These are phyloP conservation scores for Drechmeria coniospora DNA, from an alignment of 2,329 filamentous ascomycete genomes.

Conservation along the genomic window DNA sequence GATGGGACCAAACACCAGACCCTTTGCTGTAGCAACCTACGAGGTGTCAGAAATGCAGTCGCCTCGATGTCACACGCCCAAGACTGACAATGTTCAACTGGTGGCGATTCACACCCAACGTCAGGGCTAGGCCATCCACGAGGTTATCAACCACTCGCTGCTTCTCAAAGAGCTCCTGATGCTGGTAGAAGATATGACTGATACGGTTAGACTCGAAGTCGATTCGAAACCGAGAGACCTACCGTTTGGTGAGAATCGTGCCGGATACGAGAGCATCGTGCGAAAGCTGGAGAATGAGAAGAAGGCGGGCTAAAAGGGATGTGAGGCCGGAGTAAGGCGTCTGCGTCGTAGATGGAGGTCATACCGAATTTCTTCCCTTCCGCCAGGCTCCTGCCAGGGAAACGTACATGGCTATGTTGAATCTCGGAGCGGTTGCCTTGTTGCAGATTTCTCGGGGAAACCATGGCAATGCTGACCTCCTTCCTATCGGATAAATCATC, in stretches of 20 bases:
- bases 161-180: slow-evolving; percentile 53
- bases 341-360: slow-evolving; percentile 3
- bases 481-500: slow-evolving; percentile 11
- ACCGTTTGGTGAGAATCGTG: slow-evolving; percentile 47
- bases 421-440: slow-evolving; percentile 3
- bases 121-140: slow-evolving; percentile 60
- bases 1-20: slow-evolving; percentile 47
- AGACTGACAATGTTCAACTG: slow-evolving; percentile 52
- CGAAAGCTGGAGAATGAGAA: slow-evolving; percentile 43
- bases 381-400: slow-evolving; percentile 30
- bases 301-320: slow-evolving; percentile 29
- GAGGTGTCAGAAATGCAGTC: slow-evolving; percentile 5
- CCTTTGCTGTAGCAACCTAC: slow-evolving; percentile 60
- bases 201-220: background rate
- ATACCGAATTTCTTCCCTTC: slow-evolving; percentile 39
- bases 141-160: slow-evolving; percentile 56
- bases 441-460: slow-evolving; percentile 7
- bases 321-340: slow-evolving; percentile 1
- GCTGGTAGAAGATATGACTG: slow-evolving; percentile 69
- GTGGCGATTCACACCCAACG: slow-evolving; percentile 47
- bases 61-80: background rate
- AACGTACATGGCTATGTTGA: slow-evolving; percentile 15
- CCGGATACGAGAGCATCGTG: slow-evolving; percentile 43
- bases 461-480: slow-evolving; percentile 13
- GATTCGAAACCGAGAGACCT: background rate